Base-by-base conservation (phyloP, 148 eudicot genomes). In the Persicaria tinctoria region DNA sequence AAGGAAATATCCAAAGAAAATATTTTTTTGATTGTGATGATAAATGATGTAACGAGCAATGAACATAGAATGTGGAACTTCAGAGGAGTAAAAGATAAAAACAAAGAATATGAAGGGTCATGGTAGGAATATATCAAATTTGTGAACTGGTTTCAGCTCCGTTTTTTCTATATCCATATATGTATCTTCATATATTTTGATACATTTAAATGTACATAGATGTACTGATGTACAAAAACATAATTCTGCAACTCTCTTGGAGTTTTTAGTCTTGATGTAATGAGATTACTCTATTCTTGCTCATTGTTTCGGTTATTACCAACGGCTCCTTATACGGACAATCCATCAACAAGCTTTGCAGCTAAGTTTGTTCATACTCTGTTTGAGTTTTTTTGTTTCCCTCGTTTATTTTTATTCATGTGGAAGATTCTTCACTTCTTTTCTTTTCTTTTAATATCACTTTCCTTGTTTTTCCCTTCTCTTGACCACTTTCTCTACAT, bases 311-410 rank as follows among this genome's bases (percentile, higher is more conserved):
- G 91, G 98, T 87, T 94, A 90, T 82, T 94, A 82, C 98, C 98
- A 60, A 73, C 96, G 9, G 90, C 78, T 75, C 97, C 92, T 83
- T 94, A 91, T 84, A 78, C 87, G 62, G 97, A 94, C 75, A 94
- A 94, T 79, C 98, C 97, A 79, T 94, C 97, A 46, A 92, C 98
- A 75, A 94, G 97, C 83, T 94, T 90, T 83, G 88, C 98, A 10
- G 88, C 96, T 18, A 94, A 91, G 85, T 92, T 88, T 82, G 98
- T 94, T 72, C 98, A 94, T 72, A 90, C 98, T 0, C 4, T n/a
- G 0, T 23, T 23, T 17, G 23, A 8, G 60, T 2, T 57, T 10
- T 63, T 27, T 5, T 27, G 3, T 3, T 63, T 32, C 23, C 23
- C 12, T 59, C 12, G 6, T 59, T 20, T 56, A 56, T 20, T 59